Evolutionary conservation across 805 yeast species (phyloP).

Genomic region (Debaryomyces maramus): DNA sequence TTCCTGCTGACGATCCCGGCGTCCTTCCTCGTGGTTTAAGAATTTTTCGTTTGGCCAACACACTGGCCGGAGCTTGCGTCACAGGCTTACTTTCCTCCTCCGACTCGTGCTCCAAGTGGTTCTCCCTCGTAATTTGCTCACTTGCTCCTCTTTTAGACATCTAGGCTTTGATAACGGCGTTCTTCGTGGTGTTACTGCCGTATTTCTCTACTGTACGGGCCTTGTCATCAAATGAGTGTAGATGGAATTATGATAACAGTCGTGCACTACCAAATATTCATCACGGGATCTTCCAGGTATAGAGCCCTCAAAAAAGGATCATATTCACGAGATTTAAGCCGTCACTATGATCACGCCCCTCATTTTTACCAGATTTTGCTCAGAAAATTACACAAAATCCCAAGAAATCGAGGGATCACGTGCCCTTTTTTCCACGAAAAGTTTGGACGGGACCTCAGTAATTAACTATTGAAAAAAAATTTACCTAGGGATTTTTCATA

Average conservation of each 20-base stretch:
- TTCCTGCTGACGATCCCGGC: background rate
- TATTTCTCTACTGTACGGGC: too few species aligned
- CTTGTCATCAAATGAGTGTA: too few species aligned
- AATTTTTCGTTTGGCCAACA: slow-evolving; percentile 69
- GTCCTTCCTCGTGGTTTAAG: slow-evolving; percentile 51
- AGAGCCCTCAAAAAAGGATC: background rate
- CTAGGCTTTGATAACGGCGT: too few species aligned
- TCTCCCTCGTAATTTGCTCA: slow-evolving; percentile 62
- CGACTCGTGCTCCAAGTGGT: slow-evolving; percentile 25
- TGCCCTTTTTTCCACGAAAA: background rate
- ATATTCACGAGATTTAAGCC: background rate
- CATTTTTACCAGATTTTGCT: too few species aligned
- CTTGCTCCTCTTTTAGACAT: slow-evolving; percentile 73
- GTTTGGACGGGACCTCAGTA: background rate
- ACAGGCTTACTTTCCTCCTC: slow-evolving; percentile 37
- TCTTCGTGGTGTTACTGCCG: too few species aligned
- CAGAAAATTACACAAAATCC: background rate
- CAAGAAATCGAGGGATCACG: background rate
- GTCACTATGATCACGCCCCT: background rate
- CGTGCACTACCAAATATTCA: background rate
- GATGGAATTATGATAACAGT: too few species aligned
- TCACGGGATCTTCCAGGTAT: background rate
- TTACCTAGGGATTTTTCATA: slow-evolving; percentile 5
- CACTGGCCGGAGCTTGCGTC: slow-evolving; percentile 57
- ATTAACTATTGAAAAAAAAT: slow-evolving; percentile 1